Base-by-base conservation (phyloP, 2,329 filamentous ascomycete genomes). In the Stachybotrys chlorohalonatus region DNA sequence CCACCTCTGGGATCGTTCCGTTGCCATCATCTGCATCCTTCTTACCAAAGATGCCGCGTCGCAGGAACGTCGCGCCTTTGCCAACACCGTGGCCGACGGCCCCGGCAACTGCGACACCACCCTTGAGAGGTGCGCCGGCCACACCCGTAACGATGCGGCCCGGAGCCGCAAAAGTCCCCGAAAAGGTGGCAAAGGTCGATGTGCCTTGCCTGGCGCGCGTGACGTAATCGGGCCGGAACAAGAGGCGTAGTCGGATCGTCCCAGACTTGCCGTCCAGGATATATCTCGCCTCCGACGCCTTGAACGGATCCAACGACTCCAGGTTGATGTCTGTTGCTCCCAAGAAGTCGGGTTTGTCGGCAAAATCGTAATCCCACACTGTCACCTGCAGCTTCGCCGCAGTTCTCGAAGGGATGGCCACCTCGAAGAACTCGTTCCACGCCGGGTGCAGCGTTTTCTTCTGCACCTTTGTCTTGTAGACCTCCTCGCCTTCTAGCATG, bases 381-480 rank as follows among this genome's bases (percentile, higher is more conserved):
- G 89, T 88, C 64, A 90, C 84, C 36, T 79, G 80, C 72, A 99
- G 94, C 31, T 94, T 83, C 45, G 92, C 88, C 0, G 81, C 90
- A 15, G 91, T 96, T 56, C 94, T 82, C 13, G 91, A 95, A 16
- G 89, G 85, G 53, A 99, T 76, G 1, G 85, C 78, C 1, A 90
- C 79, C 69, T 96, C 92, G 65, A 99, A 99, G 70, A 85, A 92
- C 68, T 99, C 94, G 66, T 97, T 97, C 95, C 95, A 99, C 0
- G 84, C 82, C 0, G 94, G 94, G 62, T 94, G 86, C 4, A 99
- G 80, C 0, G 94, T 97, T 81, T 99, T 99, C 82, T 97, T 99
- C 69, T 93, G 86, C 2, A 86, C 85, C 74, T 96, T 95, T 49
- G 92, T 95, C 80, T 97, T 99, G 83, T 90, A 91, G 1, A 97